A percentile compares a stretch with the other conserved stretches of the same genome.
phyloP scores from a whole-genome alignment of 176 grass and related monocot genomes.

The Oropetium thomaeum region DNA sequence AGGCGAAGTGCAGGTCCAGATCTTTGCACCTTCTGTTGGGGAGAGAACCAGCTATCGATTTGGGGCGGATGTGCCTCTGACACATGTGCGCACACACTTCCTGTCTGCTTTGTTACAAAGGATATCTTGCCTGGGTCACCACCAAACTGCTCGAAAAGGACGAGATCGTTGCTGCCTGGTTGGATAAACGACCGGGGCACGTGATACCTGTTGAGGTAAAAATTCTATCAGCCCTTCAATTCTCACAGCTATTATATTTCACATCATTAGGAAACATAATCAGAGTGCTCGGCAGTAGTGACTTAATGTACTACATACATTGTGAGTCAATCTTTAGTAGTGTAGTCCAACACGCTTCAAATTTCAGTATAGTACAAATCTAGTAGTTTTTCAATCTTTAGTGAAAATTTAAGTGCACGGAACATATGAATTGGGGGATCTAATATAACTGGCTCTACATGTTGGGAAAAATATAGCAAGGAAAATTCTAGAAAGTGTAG shows the following conservation, averaged over 20 bases:
- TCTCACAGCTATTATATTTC: background rate
- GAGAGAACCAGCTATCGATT: conserved; percentile 51
- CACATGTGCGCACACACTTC: conserved; percentile 65
- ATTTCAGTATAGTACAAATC: background rate
- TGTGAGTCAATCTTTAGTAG: background rate
- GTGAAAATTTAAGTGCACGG: background rate
- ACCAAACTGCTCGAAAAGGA: conserved; percentile 89
- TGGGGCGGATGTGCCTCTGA: conserved; percentile 81
- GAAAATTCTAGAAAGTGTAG: background rate
- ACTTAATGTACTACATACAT: background rate
- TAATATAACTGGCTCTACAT: background rate
- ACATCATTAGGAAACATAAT: background rate
- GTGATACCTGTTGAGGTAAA: conserved; percentile 73
- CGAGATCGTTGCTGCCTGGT: conserved; percentile 72
- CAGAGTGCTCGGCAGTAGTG: background rate
- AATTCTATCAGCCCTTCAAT: background rate
- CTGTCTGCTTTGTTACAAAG: conserved; percentile 56
- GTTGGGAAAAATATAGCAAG: background rate
- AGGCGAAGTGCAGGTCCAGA: conserved; percentile 56
- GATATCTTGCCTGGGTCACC: conserved; percentile 84
- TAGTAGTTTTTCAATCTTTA: background rate
- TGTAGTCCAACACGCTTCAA: background rate
- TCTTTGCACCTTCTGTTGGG: conserved; percentile 44
- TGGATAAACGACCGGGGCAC: conserved; percentile 73
- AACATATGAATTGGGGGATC: background rate